These are phyloP conservation scores for Trichoderma koningiopsis DNA, from an alignment of 2,329 filamentous ascomycete species.

Conservation along the genomic window DNA sequence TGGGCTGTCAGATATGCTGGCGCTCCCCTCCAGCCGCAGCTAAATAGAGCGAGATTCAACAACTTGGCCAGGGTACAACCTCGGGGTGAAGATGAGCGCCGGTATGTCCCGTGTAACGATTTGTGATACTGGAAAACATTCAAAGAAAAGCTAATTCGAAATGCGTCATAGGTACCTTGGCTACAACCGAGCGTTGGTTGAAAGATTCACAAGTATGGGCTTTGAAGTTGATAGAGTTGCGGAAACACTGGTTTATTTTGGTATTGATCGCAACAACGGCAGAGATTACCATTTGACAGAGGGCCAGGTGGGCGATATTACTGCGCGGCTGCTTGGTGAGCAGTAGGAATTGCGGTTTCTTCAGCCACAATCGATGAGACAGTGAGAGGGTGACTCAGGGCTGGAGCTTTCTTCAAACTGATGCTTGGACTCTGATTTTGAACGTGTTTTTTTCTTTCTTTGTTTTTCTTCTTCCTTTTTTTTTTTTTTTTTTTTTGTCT, in stretches of 20 bases:
- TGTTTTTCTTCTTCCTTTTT: not conserved
- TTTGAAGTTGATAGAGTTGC: constrained; percentile 89
- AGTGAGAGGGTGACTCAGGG: not conserved
- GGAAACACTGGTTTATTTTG: constrained; percentile 76
- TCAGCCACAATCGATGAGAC: not conserved
- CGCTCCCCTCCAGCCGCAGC: constrained; percentile 57
- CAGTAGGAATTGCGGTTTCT: constrained; percentile 50
- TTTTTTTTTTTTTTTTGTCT: no score
- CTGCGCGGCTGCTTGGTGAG: constrained; percentile 80
- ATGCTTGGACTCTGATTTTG: not conserved
- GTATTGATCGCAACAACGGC: constrained; percentile 76
- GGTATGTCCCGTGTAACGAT: constrained; percentile 33
- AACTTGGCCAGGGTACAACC: constrained; percentile 51
- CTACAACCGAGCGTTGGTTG: constrained; percentile 81
- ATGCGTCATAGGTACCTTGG: constrained; percentile 70
- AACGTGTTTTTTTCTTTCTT: not conserved
- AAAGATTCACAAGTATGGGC: constrained; percentile 86
- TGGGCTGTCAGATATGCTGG: constrained; percentile 86
- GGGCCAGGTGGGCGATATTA: constrained; percentile 88
- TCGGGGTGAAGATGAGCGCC: constrained; percentile 29
- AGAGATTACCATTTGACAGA: constrained; percentile 86
- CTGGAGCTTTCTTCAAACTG: not conserved
- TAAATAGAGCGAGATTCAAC: constrained; percentile 47
- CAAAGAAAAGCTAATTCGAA: not conserved
- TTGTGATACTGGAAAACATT: no score